Evolutionary conservation across 2,329 filamentous ascomycete genomes (phyloP), one percentile per base, ranked within the genome.

Genomic region (Torrubiellomyces zombiae): DNA sequence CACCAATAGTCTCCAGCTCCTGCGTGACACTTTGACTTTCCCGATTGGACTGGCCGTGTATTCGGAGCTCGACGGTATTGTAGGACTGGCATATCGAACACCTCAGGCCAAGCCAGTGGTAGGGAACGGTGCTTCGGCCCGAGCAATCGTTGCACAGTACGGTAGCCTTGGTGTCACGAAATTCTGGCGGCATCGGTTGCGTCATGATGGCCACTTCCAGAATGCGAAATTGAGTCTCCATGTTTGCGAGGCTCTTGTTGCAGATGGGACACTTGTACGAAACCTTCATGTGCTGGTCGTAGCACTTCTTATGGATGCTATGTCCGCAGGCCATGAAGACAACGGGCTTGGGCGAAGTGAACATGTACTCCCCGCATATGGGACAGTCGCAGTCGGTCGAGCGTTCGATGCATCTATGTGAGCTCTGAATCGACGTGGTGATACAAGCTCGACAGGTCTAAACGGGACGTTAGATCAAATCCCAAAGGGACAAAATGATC

Each of bases 231-330:
- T 91, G 79, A 18, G 80, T 69, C 44, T 94, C 86, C 86, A 98
- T 98, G 44, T 95, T 95, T 36, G 82, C 71, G n/a, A 92, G 76
- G 35, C 80, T 93, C 51, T 89, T 92, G 55, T 77, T 92, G 63
- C 89, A 98, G 24, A 94, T 83, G 1, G 86, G 89, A 42, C 89
- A 98, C 43, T 86, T 91, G 56, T 95, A 98, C 5, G 85, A 91
- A 4, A 72, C 74, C 39, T 75, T 75, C 60, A 91, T 85, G 45
- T 93, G 79, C 38, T 89, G 70, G 22, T 80, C 70, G 43, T 92
- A 89, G 52, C 89, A 98, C 30, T 69, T 70, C 40, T 78, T 75
- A 51, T 98, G 89, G 45, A 98, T 91, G 43, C 86, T 91, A 47
- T 98, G 89, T 3, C 89, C 89, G 47, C 89, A 98, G 19, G 72